phyloP scores from a whole-genome alignment of 1,139 yeast species.

The Blastobotrys serpentis region DNA sequence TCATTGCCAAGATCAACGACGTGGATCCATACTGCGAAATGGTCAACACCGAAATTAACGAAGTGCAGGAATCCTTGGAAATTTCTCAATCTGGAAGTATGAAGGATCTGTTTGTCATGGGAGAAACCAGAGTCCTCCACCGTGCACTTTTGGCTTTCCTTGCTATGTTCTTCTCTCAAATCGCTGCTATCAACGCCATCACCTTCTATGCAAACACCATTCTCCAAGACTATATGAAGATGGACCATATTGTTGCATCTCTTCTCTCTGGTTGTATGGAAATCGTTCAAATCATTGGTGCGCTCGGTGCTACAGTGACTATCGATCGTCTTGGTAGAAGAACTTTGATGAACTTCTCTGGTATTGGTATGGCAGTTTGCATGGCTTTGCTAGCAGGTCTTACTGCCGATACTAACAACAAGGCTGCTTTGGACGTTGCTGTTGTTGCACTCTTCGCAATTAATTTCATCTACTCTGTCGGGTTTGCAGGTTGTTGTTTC shows the following conservation, averaged over 20 bases:
- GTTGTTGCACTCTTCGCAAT: constrained; percentile 26
- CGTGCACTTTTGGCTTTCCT: constrained; percentile 48
- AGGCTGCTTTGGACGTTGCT: constrained; percentile 26
- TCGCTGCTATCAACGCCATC: constrained; percentile 68
- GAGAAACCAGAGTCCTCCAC: constrained; percentile 48
- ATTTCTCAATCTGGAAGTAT: constrained; percentile 22
- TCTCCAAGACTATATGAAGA: constrained; percentile 44
- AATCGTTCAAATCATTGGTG: constrained; percentile 33
- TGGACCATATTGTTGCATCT: constrained; percentile 42
- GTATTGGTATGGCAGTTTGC: constrained; percentile 26
- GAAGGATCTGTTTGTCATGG: constrained; percentile 34
- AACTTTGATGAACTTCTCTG: constrained; percentile 22
- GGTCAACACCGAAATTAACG: constrained; percentile 30
- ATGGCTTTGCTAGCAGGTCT: constrained; percentile 28
- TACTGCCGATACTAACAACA: constrained; percentile 24
- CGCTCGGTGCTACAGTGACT: constrained; percentile 23
- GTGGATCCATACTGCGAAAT: constrained; percentile 41
- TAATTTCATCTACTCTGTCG: constrained; percentile 27
- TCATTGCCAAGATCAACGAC: constrained; percentile 41
- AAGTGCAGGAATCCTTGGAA: constrained; percentile 26
- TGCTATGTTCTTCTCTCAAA: constrained; percentile 61
- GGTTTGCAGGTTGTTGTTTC: constrained; percentile 29
- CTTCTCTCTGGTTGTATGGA: constrained; percentile 46
- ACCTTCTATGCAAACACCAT: constrained; percentile 43
- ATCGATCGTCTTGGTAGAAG: constrained; percentile 27